Percentiles rank a stretch among this genome's conserved stretches.
Evolutionary conservation across 768 basidiomycete species (phyloP).

Genomic region (Clitopilus passeckerianus): DNA sequence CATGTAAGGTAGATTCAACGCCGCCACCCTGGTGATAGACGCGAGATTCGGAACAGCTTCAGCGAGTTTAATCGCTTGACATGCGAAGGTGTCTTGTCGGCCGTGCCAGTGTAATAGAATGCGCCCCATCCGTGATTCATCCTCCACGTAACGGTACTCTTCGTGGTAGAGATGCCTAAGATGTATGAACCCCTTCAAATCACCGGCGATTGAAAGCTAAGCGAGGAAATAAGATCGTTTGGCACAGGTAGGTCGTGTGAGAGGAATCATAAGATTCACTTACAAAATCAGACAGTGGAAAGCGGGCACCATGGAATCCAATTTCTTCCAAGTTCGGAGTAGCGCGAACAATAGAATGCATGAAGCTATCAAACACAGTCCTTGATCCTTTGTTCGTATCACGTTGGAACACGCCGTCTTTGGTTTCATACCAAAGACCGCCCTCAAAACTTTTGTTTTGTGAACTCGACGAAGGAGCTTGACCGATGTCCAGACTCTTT

Average conservation of each 20-base stretch:
- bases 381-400: neutral
- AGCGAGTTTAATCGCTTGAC: neutral
- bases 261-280: neutral
- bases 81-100: neutral
- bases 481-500: conserved; percentile 8
- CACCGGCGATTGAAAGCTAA: neutral
- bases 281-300: neutral
- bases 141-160: too few relatives aligned
- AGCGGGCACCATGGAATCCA: neutral
- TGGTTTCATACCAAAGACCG: conserved; percentile 3
- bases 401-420: conserved; percentile 1
- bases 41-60: neutral
- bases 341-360: conserved; percentile 1
- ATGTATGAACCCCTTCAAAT: neutral
- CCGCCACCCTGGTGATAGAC: neutral
- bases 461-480: neutral
- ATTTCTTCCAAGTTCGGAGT: conserved; percentile 8
- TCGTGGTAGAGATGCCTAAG: neutral
- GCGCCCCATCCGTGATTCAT: too few relatives aligned
- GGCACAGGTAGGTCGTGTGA: neutral
- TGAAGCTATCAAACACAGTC: neutral
- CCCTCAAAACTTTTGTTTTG: neutral
- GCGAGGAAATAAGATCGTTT: neutral
- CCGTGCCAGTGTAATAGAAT: neutral
- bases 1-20: neutral